These are phyloP conservation scores for Coelastrella sp. DNA, from an alignment of 139 green algal genomes.

Conservation along the genomic window DNA sequence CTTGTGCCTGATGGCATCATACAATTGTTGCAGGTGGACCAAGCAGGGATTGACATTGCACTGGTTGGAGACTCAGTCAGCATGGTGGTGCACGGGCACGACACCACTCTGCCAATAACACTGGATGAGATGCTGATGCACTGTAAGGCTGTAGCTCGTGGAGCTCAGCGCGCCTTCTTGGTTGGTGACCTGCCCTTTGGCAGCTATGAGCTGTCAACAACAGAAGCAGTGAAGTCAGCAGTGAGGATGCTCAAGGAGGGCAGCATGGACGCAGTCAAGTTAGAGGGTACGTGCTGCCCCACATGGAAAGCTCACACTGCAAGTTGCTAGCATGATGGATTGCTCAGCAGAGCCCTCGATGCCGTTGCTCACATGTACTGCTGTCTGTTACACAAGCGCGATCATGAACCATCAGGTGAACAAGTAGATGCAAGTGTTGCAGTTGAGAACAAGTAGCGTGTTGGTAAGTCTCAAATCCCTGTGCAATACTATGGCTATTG, in stretches of 20 bases:
- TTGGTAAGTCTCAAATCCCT: too few species aligned
- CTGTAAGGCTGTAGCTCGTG: slow-evolving; percentile 88
- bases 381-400: too few species aligned
- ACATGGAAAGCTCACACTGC: not conserved
- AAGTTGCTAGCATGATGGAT: not conserved
- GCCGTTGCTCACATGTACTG: too few species aligned
- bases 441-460: too few species aligned
- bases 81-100: slow-evolving; percentile 99
- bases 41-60: slow-evolving; percentile 92
- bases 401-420: too few species aligned
- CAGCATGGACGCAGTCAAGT: slow-evolving; percentile 96
- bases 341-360: not conserved
- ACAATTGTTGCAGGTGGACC: slow-evolving; percentile 79
- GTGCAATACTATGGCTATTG: too few species aligned
- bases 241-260: slow-evolving; percentile 97
- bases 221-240: slow-evolving; percentile 79
- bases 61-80: slow-evolving; percentile 96
- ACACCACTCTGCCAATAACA: slow-evolving; percentile 98
- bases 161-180: slow-evolving; percentile 80
- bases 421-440: not conserved
- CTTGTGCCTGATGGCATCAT: not conserved
- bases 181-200: slow-evolving; percentile 92
- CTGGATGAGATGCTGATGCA: slow-evolving; percentile 98
- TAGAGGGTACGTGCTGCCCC: slow-evolving; percentile 80
- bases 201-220: slow-evolving; percentile 82